phyloP scores from a whole-genome alignment of 2,329 filamentous ascomycete species.

The Pyrenophora tritici-repentis region DNA sequence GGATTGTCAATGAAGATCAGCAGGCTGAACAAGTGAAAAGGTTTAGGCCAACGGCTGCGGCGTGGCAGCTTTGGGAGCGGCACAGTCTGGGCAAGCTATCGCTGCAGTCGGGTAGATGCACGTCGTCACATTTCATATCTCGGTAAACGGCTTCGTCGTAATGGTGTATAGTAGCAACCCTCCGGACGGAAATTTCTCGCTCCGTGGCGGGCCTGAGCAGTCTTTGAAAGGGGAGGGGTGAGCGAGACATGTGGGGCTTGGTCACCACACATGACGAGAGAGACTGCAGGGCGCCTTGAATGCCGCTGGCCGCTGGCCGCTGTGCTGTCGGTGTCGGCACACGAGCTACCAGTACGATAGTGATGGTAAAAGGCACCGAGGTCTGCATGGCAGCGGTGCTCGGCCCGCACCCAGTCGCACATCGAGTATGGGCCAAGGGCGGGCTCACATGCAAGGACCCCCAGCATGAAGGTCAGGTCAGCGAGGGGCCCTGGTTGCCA shows the following conservation, averaged over 20 bases:
- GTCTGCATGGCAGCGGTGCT: conserved; percentile 34
- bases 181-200: conserved; percentile 38
- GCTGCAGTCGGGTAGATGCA: conserved; percentile 15
- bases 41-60: conserved; percentile 24
- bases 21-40: conserved; percentile 19
- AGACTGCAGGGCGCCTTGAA: conserved; percentile 17
- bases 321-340: conserved; percentile 4
- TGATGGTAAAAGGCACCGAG: conserved; percentile 12
- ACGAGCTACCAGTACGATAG: conserved; percentile 12
- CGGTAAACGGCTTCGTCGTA: conserved; percentile 19
- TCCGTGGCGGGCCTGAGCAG: conserved; percentile 29
- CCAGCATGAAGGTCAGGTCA: conserved; percentile 18
- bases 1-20: conserved; percentile 27
- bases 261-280: conserved; percentile 17
- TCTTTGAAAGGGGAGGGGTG: conserved; percentile 6
- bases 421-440: conserved; percentile 36
- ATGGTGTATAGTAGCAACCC: conserved; percentile 15
- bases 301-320: not conserved
- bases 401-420: conserved; percentile 46
- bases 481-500: conserved; percentile 29
- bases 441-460: conserved; percentile 25
- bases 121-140: conserved; percentile 20
- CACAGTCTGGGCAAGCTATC: conserved; percentile 24
- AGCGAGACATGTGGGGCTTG: conserved; percentile 23
- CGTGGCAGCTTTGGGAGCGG: conserved; percentile 18